These are phyloP conservation scores for Komagataella mondaviorum DNA, from an alignment of 805 yeast genomes.

Conservation along the genomic window DNA sequence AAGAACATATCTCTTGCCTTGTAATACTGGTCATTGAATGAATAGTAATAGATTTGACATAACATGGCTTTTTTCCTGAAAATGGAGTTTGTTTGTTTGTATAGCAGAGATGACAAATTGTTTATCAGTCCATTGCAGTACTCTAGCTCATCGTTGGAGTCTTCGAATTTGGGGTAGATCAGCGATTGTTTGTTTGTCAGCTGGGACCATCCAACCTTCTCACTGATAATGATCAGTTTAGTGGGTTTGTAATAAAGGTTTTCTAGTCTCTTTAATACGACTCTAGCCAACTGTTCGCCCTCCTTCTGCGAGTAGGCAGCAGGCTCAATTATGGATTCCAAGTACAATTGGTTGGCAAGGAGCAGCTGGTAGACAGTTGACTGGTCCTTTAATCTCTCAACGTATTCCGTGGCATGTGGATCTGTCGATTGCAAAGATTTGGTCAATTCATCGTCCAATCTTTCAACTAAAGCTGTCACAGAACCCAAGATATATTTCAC, in stretches of 20 bases:
- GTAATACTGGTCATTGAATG: constrained; percentile 73
- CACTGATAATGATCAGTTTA: constrained; percentile 55
- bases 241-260: constrained; percentile 88
- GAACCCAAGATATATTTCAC: constrained; percentile 72
- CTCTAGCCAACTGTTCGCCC: constrained; percentile 55
- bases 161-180: constrained; percentile 17
- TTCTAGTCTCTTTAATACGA: constrained; percentile 74
- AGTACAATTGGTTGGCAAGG: constrained; percentile 76
- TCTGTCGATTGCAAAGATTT: constrained; percentile 80
- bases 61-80: constrained; percentile 77
- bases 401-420: constrained; percentile 90
- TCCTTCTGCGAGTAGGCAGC: constrained; percentile 25
- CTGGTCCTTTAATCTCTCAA: constrained; percentile 85
- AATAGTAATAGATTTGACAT: constrained; percentile 79
- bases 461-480: constrained; percentile 74
- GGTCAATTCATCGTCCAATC: constrained; percentile 89
- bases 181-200: constrained; percentile 24
- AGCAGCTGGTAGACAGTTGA: constrained; percentile 59
- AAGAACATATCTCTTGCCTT: constrained; percentile 83
- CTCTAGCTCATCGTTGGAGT: constrained; percentile 11
- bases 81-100: constrained; percentile 50
- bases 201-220: constrained; percentile 60
- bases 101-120: constrained; percentile 49
- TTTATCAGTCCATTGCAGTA: constrained; percentile 48
- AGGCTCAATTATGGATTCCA: constrained; percentile 48